phyloP scores from a whole-genome alignment of 306 rosid genomes.

The Adenanthera pavonina region DNA sequence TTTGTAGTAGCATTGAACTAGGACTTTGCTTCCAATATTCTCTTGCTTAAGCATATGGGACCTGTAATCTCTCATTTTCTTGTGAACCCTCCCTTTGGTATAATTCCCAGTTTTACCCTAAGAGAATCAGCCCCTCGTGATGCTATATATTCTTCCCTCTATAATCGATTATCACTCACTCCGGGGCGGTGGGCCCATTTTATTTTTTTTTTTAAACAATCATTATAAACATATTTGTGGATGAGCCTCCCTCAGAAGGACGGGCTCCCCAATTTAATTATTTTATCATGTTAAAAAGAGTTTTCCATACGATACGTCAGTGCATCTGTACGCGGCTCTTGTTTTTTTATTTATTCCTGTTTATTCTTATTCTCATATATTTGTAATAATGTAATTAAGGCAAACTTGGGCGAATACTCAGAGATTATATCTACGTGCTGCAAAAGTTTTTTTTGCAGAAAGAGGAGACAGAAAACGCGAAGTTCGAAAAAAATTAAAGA shows the following conservation, averaged over 20 bases:
- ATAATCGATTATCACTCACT: neutral
- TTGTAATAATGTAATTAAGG: neutral
- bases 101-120: conserved; percentile 34
- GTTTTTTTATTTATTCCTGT: neutral
- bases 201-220: neutral
- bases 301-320: neutral
- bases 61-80: conserved; percentile 23
- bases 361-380: neutral
- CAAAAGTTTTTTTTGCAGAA: neutral
- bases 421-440: neutral
- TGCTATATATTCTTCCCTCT: neutral
- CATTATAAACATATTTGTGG: neutral
- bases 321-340: neutral
- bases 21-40: neutral
- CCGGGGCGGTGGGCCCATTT: neutral
- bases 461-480: neutral
- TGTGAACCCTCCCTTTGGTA: conserved; percentile 37
- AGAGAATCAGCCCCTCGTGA: conserved; percentile 2
- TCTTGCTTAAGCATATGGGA: conserved; percentile 6
- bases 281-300: neutral
- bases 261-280: neutral
- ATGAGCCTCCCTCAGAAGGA: neutral
- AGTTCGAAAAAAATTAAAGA: neutral
- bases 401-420: neutral
- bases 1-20: neutral